Evolutionary conservation across 2,329 filamentous ascomycete genomes (phyloP), one percentile per base, ranked within the genome.

Genomic region (Grosmannia huntii): DNA sequence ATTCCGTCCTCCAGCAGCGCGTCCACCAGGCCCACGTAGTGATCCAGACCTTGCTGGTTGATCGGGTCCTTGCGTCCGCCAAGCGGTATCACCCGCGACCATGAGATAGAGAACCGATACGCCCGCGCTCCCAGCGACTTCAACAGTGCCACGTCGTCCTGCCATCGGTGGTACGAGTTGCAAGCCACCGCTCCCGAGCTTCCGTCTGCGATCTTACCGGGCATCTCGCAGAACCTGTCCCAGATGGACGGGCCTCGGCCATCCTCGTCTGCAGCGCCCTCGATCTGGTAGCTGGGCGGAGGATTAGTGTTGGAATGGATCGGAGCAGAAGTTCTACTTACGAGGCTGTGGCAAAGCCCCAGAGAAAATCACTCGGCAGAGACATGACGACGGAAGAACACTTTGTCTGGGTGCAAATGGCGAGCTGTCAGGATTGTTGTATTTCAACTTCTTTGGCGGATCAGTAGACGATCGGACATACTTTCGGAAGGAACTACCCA

Each of bases 61-160:
- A 95, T 68, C 25, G 89, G 86, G 69, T 95, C 89, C 61, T 87
- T 79, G 62, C 89, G 86, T 57, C 89, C 89, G 58, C 90, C 89
- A n/a, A 90, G 76, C 5, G 90, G 89, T 65, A 95, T 90, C 66
- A 95, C 85, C 61, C 90, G 85, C 27, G 87, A 84, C 87, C 86
- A 95, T 23, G 88, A 88, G 62, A 95, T 76, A 54, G 89, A 94
- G 73, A 95, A 95, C 55, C 89, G 87, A 73, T 95, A 95, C 44
- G 82, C 82, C 66, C 81, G 82, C 59, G 88, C 83, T 57, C 88
- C 86, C 28, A 87, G 80, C 55, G 79, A 75, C 73, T 90, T 90
- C 63, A 95, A 76, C 41, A 95, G 79, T 12, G 77, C 81, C 67
- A 95, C 88, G 68, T 95, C 90, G 67, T 89, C 83, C 46, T 76